These are phyloP conservation scores for Balansia obtecta DNA, from an alignment of 2,329 filamentous ascomycete genomes.

Conservation along the genomic window DNA sequence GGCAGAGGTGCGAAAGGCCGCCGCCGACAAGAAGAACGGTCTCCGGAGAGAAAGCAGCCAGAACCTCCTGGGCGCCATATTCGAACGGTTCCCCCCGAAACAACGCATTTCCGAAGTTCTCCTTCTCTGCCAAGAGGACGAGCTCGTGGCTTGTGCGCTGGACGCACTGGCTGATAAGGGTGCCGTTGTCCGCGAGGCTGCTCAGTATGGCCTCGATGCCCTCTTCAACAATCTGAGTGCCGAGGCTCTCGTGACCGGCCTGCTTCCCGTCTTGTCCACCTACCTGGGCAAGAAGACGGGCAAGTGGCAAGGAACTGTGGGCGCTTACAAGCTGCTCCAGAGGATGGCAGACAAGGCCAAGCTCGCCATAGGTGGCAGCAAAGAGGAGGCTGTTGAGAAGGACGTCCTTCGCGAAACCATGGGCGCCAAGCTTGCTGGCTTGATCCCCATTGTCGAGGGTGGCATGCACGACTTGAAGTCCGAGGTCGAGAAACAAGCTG, in stretches of 20 bases:
- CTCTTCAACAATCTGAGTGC: slow-evolving; percentile 68
- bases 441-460: slow-evolving; percentile 83
- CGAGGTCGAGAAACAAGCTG: slow-evolving; percentile 80
- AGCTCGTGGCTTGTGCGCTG: slow-evolving; percentile 58
- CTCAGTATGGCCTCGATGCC: slow-evolving; percentile 86
- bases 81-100: slow-evolving; percentile 73
- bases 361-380: slow-evolving; percentile 63
- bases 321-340: slow-evolving; percentile 71
- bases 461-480: slow-evolving; percentile 95
- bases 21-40: slow-evolving; percentile 86
- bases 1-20: slow-evolving; percentile 55
- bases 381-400: slow-evolving; percentile 77
- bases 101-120: slow-evolving; percentile 70
- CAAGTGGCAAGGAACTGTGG: slow-evolving; percentile 96
- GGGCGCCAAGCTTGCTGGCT: slow-evolving; percentile 71
- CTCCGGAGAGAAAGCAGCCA: slow-evolving; percentile 79
- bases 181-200: slow-evolving; percentile 74
- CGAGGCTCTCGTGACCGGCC: slow-evolving; percentile 71
- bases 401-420: slow-evolving; percentile 82
- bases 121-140: slow-evolving; percentile 70
- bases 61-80: slow-evolving; percentile 85
- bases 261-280: slow-evolving; percentile 61
- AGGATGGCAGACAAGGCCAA: slow-evolving; percentile 93
- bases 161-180: slow-evolving; percentile 88
- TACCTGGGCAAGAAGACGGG: slow-evolving; percentile 77